These are phyloP conservation scores for Volutella citrinella DNA, from an alignment of 2,329 filamentous ascomycete species.

Conservation along the genomic window DNA sequence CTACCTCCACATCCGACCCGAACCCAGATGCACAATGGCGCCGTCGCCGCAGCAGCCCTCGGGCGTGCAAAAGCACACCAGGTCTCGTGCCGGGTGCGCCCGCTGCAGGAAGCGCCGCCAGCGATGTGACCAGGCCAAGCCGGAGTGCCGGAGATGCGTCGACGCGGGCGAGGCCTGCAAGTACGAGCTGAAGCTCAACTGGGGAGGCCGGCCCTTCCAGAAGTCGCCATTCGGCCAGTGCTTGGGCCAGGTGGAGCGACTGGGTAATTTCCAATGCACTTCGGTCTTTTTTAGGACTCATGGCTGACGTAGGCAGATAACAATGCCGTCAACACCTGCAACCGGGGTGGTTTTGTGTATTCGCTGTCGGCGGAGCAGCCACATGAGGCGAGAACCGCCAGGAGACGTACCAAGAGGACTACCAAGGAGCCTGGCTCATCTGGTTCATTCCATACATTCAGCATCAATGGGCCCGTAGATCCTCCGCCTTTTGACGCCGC, in stretches of 20 bases:
- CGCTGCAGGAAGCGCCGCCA: conserved; percentile 15
- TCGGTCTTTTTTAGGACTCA: neutral
- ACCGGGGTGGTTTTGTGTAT: too few relatives aligned
- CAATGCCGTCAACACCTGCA: neutral
- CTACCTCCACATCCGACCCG: too few relatives aligned
- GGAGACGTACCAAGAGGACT: too few relatives aligned
- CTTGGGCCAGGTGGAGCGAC: conserved; percentile 2
- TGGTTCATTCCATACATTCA: too few relatives aligned
- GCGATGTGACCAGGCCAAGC: conserved; percentile 17
- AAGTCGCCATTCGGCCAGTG: conserved; percentile 15
- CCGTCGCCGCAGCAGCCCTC: too few relatives aligned
- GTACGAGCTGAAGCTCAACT: conserved; percentile 13
- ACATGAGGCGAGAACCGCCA: too few relatives aligned
- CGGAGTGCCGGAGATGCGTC: conserved; percentile 13
- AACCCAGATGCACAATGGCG: too few relatives aligned
- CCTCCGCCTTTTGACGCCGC: too few relatives aligned
- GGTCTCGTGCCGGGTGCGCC: conserved; percentile 15
- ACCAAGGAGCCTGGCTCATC: too few relatives aligned
- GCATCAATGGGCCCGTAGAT: too few relatives aligned
- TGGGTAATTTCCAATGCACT: conserved; percentile 1
- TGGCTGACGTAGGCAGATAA: neutral
- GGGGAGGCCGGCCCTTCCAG: conserved; percentile 13
- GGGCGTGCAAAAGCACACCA: conserved; percentile 2
- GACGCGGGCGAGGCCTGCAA: conserved; percentile 6
- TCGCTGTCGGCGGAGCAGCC: too few relatives aligned